Evolutionary conservation across 352 stramenopile genomes (phyloP).

Genomic region (Pythium phragmiticola): DNA sequence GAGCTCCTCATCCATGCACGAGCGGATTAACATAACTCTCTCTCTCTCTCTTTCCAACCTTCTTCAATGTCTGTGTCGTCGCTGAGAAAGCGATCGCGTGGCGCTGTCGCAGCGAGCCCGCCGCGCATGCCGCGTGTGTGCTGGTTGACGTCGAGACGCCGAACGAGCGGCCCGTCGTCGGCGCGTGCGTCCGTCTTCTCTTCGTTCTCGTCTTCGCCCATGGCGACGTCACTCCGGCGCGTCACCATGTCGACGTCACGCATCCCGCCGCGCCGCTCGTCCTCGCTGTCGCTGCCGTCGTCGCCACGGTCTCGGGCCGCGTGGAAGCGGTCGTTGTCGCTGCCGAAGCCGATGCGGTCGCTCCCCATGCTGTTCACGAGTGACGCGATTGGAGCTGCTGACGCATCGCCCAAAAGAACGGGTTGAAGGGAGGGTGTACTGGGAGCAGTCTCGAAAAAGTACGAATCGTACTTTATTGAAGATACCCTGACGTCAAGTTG

Average conservation of each 20-base stretch:
- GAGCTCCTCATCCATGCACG: not conserved
- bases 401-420: not conserved
- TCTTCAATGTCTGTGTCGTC: conserved; percentile 82
- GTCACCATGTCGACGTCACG: conserved; percentile 17
- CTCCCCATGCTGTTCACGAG: conserved; percentile 44
- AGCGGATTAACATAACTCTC: too few species aligned
- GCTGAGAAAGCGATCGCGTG: conserved; percentile 24
- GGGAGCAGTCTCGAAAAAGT: not conserved
- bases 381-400: conserved; percentile 2
- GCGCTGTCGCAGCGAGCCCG: not conserved
- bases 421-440: conserved; percentile 19
- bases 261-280: conserved; percentile 2
- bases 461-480: conserved; percentile 6
- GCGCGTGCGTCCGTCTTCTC: not conserved
- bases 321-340: conserved; percentile 20
- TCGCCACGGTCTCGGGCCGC: conserved; percentile 12
- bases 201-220: conserved; percentile 25
- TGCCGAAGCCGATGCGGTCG: conserved; percentile 43
- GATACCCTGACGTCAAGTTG: not conserved
- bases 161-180: not conserved
- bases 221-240: conserved; percentile 13
- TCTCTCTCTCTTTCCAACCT: conserved; percentile 31
- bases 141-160: not conserved
- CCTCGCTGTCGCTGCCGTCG: conserved; percentile 24
- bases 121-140: not conserved